Evolutionary conservation across 352 stramenopile genomes (phyloP).

Genomic region (Globisporangium recalcitrans): DNA sequence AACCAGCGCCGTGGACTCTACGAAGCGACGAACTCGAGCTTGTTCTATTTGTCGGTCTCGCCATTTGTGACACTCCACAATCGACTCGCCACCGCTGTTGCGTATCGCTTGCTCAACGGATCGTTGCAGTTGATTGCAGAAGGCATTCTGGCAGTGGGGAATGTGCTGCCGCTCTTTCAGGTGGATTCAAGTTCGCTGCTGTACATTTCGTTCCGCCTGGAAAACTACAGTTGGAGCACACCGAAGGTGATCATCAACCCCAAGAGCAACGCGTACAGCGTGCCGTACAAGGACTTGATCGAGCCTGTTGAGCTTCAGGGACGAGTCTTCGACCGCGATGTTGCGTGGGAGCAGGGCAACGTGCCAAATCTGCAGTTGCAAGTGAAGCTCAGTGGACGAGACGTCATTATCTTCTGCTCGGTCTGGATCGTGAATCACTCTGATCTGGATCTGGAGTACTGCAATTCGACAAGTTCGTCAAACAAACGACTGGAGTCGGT

Average conservation of each 20-base stretch:
- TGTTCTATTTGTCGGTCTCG: constrained; percentile 80
- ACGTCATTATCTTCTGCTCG: constrained; percentile 83
- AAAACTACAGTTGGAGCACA: constrained; percentile 87
- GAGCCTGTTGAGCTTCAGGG: constrained; percentile 67
- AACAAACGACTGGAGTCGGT: constrained; percentile 57
- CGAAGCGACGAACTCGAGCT: constrained; percentile 80
- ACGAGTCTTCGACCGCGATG: constrained; percentile 58
- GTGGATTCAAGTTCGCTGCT: constrained; percentile 56
- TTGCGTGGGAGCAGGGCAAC: constrained; percentile 63
- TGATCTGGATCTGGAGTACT: constrained; percentile 82
- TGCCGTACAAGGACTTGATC: constrained; percentile 79
- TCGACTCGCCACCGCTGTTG: constrained; percentile 70
- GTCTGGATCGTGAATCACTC: constrained; percentile 89
- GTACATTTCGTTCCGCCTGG: constrained; percentile 80
- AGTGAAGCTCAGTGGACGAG: constrained; percentile 72
- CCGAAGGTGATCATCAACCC: constrained; percentile 77
- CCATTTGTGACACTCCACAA: constrained; percentile 85
- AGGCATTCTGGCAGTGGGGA: constrained; percentile 79
- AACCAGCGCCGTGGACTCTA: constrained; percentile 77
- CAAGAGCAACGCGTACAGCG: constrained; percentile 53
- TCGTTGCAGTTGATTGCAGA: constrained; percentile 83
- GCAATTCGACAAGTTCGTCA: constrained; percentile 75
- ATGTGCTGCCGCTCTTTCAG: constrained; percentile 80
- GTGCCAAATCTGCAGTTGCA: constrained; percentile 81
- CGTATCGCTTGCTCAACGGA: constrained; percentile 77